Conservation (phyloP, 2,329 filamentous ascomycete genomes). For the Keithomyces neogunnii region DNA sequence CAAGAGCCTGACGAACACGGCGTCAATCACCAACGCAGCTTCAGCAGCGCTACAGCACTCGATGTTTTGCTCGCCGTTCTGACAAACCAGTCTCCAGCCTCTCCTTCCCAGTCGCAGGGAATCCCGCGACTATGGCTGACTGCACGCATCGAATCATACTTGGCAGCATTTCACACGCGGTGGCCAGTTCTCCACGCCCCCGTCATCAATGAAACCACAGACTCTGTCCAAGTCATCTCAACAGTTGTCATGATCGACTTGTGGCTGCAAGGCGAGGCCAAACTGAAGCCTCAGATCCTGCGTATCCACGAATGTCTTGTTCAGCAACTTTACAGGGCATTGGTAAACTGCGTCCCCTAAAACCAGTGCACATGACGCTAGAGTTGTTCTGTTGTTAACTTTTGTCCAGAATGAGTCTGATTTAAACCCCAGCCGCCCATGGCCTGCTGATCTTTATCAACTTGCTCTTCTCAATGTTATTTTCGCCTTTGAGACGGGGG, state of each 20-base stretch:
- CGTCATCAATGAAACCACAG: constrained; percentile 20
- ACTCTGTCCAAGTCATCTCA: constrained; percentile 16
- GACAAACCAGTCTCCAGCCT: not conserved
- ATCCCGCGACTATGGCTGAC: constrained; percentile 14
- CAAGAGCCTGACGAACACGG: not conserved
- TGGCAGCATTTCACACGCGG: constrained; percentile 30
- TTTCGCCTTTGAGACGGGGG: constrained; percentile 29
- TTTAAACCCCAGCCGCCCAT: constrained; percentile 12
- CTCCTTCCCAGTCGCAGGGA: constrained; percentile 5
- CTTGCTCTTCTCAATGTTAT: constrained; percentile 28
- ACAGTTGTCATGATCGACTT: constrained; percentile 30
- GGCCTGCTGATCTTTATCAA: constrained; percentile 25
- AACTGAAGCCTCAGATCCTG: constrained; percentile 17
- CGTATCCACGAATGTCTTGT: constrained; percentile 24
- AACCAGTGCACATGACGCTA: not conserved
- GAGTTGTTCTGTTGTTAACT: not conserved
- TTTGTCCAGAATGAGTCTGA: constrained; percentile 2
- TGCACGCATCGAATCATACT: constrained; percentile 22
- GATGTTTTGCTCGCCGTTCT: not conserved
- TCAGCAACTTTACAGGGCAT: constrained; percentile 17
- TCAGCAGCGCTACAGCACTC: not conserved
- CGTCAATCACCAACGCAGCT: not conserved
- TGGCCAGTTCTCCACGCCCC: constrained; percentile 34
- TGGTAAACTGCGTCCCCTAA: constrained; percentile 13
- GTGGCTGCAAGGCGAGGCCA: constrained; percentile 24